Percentiles rank a stretch among this genome's conserved stretches.
Conservation (phyloP, 495 filamentous ascomycete species). For the Xylaria longipes region DNA sequence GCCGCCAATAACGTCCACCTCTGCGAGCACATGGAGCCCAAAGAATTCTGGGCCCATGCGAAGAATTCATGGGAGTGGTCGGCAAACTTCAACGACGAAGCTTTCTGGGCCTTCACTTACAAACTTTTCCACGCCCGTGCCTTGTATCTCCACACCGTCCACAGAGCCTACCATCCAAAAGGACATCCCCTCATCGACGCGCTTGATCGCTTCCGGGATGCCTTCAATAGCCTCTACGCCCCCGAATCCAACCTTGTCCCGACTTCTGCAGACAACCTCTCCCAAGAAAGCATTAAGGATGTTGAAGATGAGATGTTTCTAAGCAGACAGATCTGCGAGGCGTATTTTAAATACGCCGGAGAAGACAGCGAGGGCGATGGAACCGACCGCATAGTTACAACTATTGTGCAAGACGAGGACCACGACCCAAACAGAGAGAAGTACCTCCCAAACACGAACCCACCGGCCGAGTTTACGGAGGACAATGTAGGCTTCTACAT, state of each 20-base stretch:
- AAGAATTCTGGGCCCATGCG: conserved; percentile 26
- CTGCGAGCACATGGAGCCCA: conserved; percentile 16
- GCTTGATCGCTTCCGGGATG: conserved; percentile 27
- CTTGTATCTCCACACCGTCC: conserved; percentile 21
- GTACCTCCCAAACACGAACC: neutral
- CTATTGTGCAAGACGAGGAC: neutral
- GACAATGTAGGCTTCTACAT: neutral
- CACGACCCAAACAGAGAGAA: neutral
- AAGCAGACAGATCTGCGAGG: neutral
- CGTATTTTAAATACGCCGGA: conserved; percentile 30
- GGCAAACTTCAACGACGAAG: conserved; percentile 12
- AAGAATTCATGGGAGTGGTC: conserved; percentile 31
- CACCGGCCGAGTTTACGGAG: neutral
- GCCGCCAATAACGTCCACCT: conserved; percentile 23
- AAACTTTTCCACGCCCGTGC: conserved; percentile 32
- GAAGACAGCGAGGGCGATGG: conserved; percentile 27
- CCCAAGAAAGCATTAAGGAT: conserved; percentile 25
- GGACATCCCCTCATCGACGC: conserved; percentile 16
- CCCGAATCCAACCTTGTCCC: neutral
- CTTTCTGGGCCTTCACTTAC: conserved; percentile 37
- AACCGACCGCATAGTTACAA: conserved; percentile 18
- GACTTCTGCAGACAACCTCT: neutral
- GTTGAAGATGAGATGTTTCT: conserved; percentile 13
- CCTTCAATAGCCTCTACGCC: conserved; percentile 16
- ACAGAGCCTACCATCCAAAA: neutral